Conservation (phyloP, 768 basidiomycete genomes). For the Kwoniella shandongensis region DNA sequence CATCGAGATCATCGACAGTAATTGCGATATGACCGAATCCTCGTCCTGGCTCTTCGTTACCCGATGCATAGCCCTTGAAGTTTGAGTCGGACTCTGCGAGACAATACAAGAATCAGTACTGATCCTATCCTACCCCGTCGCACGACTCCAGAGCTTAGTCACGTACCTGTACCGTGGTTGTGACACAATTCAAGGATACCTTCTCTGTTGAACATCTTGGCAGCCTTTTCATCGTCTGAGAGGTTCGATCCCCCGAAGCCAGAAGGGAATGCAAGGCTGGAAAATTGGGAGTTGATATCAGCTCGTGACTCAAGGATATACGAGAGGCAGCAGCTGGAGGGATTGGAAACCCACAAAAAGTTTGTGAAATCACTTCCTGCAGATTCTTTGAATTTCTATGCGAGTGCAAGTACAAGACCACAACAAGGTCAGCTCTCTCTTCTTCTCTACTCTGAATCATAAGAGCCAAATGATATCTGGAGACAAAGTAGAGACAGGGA, state of each 20-base stretch:
- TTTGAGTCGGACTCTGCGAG: conserved; percentile 69
- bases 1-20: conserved; percentile 75
- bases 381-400: conserved; percentile 35
- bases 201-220: conserved; percentile 62
- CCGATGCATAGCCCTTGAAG: conserved; percentile 80
- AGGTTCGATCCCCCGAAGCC: conserved; percentile 57
- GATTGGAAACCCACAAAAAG: conserved; percentile 22
- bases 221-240: conserved; percentile 60
- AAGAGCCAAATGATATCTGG: no score
- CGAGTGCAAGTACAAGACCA: no score
- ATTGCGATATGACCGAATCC: conserved; percentile 88
- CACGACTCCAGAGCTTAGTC: neutral
- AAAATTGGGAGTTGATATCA: conserved; percentile 59
- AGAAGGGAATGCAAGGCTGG: conserved; percentile 72
- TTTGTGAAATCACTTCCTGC: conserved; percentile 40
- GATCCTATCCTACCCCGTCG: no score
- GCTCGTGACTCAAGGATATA: neutral
- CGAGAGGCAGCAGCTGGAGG: neutral
- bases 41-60: conserved; percentile 77
- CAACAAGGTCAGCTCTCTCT: no score
- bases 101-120: no score
- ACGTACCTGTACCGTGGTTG: conserved; percentile 46
- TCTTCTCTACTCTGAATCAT: no score
- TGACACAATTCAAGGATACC: conserved; percentile 58
- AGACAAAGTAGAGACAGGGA: no score